Evolutionary conservation across 768 basidiomycete genomes (phyloP).

Genomic region (Exsudoporus frostii): DNA sequence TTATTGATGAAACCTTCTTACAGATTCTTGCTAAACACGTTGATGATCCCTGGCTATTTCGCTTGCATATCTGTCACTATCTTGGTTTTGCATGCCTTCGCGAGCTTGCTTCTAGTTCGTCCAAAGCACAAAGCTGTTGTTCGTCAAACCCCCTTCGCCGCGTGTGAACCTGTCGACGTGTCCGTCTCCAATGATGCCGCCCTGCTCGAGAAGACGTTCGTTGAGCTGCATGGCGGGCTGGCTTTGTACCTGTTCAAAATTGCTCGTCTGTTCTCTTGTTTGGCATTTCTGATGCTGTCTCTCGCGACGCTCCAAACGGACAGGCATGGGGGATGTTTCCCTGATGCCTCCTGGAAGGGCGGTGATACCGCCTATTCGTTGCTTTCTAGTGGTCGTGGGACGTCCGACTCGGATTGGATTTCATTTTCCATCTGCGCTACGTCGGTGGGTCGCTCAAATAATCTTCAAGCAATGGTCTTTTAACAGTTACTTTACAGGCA

Average conservation of each 20-base stretch:
- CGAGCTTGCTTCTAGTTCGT: not conserved
- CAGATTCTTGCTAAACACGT: not conserved
- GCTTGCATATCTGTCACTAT: not conserved
- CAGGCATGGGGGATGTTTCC: not conserved
- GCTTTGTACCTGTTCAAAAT: not conserved
- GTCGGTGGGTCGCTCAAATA: not conserved
- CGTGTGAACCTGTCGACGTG: not conserved
- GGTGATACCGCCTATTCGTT: not conserved
- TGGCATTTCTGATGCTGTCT: not conserved
- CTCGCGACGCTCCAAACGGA: not conserved
- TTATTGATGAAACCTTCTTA: not conserved
- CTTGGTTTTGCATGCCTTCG: not conserved
- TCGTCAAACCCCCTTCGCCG: not conserved
- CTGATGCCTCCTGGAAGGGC: not conserved
- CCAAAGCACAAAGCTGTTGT: not conserved
- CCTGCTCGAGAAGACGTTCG: not conserved
- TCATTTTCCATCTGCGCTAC: not conserved
- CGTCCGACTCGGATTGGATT: not conserved
- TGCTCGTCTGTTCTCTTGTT: not conserved
- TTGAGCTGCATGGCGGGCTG: not conserved
- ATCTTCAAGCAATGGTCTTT: not conserved
- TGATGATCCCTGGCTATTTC: not conserved
- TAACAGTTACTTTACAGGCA: not conserved
- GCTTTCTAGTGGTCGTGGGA: not conserved
- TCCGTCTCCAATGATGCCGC: not conserved